Evolutionary conservation across 1,139 yeast species (phyloP).

Genomic region (Zygosaccharomyces sapae): DNA sequence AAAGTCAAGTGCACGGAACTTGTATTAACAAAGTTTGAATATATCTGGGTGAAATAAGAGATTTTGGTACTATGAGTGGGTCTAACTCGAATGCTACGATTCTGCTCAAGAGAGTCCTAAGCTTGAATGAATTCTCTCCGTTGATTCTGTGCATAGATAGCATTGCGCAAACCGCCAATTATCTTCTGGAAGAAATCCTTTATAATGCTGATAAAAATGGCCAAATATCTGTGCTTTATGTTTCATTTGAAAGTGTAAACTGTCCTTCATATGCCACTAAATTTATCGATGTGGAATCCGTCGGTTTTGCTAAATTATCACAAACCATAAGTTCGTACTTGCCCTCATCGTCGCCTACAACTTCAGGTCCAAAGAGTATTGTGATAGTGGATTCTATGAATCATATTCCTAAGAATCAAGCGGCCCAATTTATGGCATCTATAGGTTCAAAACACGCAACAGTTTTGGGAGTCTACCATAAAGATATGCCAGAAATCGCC

Average conservation of each 20-base stretch:
- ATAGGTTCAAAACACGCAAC: constrained; percentile 53
- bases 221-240: constrained; percentile 41
- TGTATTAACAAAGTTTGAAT: background rate
- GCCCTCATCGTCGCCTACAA: constrained; percentile 21
- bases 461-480: constrained; percentile 60
- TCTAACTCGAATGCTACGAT: constrained; percentile 54
- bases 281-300: constrained; percentile 47
- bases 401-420: constrained; percentile 45
- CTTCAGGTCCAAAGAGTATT: constrained; percentile 15
- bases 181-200: constrained; percentile 55
- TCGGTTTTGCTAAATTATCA: constrained; percentile 30
- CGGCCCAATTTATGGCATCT: constrained; percentile 52
- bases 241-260: constrained; percentile 61
- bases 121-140: constrained; percentile 69
- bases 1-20: background rate
- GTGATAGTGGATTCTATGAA: constrained; percentile 65
- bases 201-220: constrained; percentile 36
- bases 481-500: constrained; percentile 42
- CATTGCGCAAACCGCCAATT: constrained; percentile 59
- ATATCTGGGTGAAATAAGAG: background rate
- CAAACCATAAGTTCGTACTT: constrained; percentile 31
- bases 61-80: constrained; percentile 31
- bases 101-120: constrained; percentile 56
- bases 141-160: constrained; percentile 67
- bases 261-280: constrained; percentile 48